Conservation (phyloP, 495 filamentous ascomycete species). For the Oidiodendron maius region DNA sequence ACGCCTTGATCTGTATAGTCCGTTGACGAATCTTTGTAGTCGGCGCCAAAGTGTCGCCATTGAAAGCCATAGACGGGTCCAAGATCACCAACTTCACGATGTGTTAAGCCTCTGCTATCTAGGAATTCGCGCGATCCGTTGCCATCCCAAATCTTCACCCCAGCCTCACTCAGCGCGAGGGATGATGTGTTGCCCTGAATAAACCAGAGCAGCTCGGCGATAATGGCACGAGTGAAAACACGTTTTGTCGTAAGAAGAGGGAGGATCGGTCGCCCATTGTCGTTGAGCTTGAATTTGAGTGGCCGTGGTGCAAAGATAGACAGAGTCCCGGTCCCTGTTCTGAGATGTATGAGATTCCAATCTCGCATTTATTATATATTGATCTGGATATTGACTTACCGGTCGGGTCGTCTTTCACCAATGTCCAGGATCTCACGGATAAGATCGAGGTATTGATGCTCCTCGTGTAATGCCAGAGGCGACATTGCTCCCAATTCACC, state of each 20-base stretch:
- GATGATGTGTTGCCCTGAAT: constrained; percentile 78
- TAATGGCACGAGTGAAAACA: constrained; percentile 85
- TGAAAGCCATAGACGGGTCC: constrained; percentile 98
- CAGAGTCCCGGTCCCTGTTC: constrained; percentile 88
- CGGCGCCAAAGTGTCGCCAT: constrained; percentile 95
- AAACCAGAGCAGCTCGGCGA: constrained; percentile 97
- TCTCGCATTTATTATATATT: constrained; percentile 1
- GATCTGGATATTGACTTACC: constrained; percentile 34
- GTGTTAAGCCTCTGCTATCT: constrained; percentile 70
- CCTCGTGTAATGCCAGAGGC: constrained; percentile 45
- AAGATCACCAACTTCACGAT: constrained; percentile 81
- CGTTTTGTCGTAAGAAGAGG: constrained; percentile 96
- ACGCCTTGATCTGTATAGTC: constrained; percentile 88
- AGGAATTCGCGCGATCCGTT: constrained; percentile 89
- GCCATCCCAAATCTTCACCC: constrained; percentile 97
- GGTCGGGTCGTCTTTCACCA: constrained; percentile 78
- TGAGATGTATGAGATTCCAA: constrained; percentile 22
- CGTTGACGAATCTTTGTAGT: constrained; percentile 69
- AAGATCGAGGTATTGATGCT: constrained; percentile 71
- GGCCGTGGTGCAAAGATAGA: constrained; percentile 83
- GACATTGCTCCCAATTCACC: constrained; percentile 1
- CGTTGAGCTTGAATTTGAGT: constrained; percentile 77
- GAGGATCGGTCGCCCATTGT: constrained; percentile 48
- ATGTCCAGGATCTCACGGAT: constrained; percentile 67
- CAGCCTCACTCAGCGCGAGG: constrained; percentile 60